A percentile compares a stretch with the other conserved stretches of the same genome.
phyloP scores from a whole-genome alignment of 169 alveolate species.

The Eimeria acervulina region DNA sequence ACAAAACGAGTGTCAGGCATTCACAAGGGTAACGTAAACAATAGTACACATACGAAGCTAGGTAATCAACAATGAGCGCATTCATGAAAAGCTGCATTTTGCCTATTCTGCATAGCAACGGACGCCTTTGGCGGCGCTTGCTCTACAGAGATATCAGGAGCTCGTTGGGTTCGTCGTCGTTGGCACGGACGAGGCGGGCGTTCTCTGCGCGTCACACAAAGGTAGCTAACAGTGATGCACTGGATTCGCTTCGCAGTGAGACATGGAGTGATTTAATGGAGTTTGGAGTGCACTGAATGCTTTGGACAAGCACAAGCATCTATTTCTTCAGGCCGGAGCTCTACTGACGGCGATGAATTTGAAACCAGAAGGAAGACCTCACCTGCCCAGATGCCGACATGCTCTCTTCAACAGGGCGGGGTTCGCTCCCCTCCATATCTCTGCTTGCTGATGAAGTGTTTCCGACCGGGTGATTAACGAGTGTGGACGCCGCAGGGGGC shows the following conservation, averaged over 20 bases:
- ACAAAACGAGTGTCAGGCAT: background rate
- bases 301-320: background rate
- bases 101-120: background rate
- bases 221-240: background rate
- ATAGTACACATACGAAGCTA: background rate
- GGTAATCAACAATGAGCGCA: slow-evolving; percentile 8
- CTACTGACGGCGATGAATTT: background rate
- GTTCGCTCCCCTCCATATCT: background rate
- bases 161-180: slow-evolving; percentile 18
- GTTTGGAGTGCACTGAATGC: background rate
- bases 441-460: background rate
- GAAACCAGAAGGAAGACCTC: background rate
- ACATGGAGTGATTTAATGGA: background rate
- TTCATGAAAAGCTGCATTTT: slow-evolving; percentile 20
- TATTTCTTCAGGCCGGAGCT: background rate
- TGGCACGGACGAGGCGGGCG: background rate
- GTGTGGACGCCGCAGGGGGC: background rate
- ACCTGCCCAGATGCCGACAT: slow-evolving; percentile 53
- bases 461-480: background rate
- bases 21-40: background rate
- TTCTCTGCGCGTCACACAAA: slow-evolving; percentile 4
- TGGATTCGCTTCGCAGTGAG: background rate
- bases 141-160: slow-evolving; percentile 20
- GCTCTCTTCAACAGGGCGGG: background rate
- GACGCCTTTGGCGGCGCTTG: slow-evolving; percentile 6